Evolutionary conservation across 2,329 filamentous ascomycete species (phyloP), one percentile per base, ranked within the genome.

Genomic region (Cytospora mali): DNA sequence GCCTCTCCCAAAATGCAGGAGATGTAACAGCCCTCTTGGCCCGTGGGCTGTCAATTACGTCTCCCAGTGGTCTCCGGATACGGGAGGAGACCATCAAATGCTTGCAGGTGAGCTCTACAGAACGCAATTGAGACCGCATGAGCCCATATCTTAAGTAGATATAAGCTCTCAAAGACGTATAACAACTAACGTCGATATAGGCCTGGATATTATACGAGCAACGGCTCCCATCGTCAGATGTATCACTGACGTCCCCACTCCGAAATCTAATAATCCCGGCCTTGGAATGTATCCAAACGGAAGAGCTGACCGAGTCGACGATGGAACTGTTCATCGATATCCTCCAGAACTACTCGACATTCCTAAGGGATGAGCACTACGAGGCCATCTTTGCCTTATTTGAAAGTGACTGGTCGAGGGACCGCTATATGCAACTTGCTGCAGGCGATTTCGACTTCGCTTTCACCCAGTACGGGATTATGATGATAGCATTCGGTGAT

Each of bases 181-280:
- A n/a, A 46, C 7, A 46, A 39, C 62, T 63, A 53, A 65, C 35
- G 55, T 69, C 58, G 68, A 46, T 39, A 14, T 60, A 90, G 88
- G 83, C 88, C 5, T 94, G 90, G 90, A 82, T 92, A 33, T 81
- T 86, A 68, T 93, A 92, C 70, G 88, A 87, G 6, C 89, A 92
- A 69, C 83, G 85, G 35, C 80, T 84, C 29, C 86, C 87, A 55
- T 77, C 83, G 3, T 81, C 83, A 52, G 82, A 84, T 35, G 81
- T 81, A 18, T 79, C 83, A 18, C 79, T 89, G 33, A 76, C 89
- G 2, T 77, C 81, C 21, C 79, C 84, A 21, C 79, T 93, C 16
- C 84, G 84, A 33, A 79, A 81, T 2, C 76, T 92, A 4, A 81
- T 89, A 2, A 79, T 82, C 31, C 79, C 83, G 4, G 82, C 86